These are phyloP conservation scores for Dactylellina sp. DNA, from an alignment of 2,329 filamentous ascomycete species.

Conservation along the genomic window DNA sequence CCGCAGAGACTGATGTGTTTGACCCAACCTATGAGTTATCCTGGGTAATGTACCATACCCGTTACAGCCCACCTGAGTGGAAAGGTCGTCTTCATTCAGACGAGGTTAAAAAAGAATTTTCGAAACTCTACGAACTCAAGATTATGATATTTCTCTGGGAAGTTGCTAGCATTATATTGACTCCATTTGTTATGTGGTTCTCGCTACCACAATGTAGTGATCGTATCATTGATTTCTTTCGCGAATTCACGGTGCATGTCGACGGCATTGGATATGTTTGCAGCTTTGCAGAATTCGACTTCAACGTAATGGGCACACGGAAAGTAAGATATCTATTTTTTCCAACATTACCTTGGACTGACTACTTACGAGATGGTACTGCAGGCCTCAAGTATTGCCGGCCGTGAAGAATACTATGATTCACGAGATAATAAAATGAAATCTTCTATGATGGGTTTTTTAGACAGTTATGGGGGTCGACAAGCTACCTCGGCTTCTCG, in stretches of 20 bases:
- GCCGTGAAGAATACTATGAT: constrained; percentile 88
- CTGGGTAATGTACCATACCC: constrained; percentile 91
- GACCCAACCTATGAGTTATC: constrained; percentile 90
- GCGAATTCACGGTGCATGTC: constrained; percentile 96
- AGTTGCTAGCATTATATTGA: constrained; percentile 89
- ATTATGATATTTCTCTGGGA: constrained; percentile 92
- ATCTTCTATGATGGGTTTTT: constrained; percentile 93
- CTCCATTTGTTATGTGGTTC: constrained; percentile 87
- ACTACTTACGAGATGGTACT: constrained; percentile 59
- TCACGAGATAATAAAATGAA: constrained; percentile 98
- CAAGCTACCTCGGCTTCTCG: constrained; percentile 27
- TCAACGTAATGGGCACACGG: constrained; percentile 80
- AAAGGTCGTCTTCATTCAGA: constrained; percentile 89
- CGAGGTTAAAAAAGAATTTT: constrained; percentile 87
- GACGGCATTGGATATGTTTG: constrained; percentile 96
- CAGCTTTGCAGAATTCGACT: constrained; percentile 97
- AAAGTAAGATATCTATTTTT: constrained; percentile 62
- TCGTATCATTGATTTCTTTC: constrained; percentile 95
- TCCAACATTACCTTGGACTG: neutral
- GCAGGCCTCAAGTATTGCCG: constrained; percentile 40
- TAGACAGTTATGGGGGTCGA: constrained; percentile 78
- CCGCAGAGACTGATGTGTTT: constrained; percentile 88
- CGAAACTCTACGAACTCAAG: constrained; percentile 90
- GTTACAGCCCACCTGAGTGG: constrained; percentile 92
- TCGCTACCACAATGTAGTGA: constrained; percentile 89